phyloP scores from a whole-genome alignment of 2,329 filamentous ascomycete species.

The Cladosporium sp. region DNA sequence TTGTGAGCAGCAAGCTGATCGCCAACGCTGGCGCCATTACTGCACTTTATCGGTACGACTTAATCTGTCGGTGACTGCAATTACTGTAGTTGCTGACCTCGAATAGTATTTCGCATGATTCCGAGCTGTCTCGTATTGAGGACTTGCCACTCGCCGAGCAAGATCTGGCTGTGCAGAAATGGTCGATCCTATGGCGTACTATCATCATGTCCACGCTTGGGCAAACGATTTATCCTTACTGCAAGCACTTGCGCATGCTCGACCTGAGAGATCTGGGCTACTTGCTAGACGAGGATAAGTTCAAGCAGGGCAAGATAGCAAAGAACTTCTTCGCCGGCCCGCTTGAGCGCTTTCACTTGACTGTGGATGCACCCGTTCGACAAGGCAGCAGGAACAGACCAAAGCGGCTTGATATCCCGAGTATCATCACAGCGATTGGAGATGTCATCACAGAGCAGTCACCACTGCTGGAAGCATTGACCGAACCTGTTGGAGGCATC shows the following conservation, averaged over 20 bases:
- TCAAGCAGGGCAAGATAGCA: constrained; percentile 51
- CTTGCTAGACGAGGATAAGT: constrained; percentile 57
- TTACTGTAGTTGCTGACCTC: background rate
- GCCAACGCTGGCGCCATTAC: constrained; percentile 54
- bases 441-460: constrained; percentile 36
- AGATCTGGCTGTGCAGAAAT: constrained; percentile 49
- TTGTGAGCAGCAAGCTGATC: constrained; percentile 51
- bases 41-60: constrained; percentile 56
- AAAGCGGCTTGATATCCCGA: constrained; percentile 33
- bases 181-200: constrained; percentile 63
- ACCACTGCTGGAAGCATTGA: constrained; percentile 50
- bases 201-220: constrained; percentile 62
- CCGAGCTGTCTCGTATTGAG: constrained; percentile 42
- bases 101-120: constrained; percentile 39
- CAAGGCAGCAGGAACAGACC: constrained; percentile 9
- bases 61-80: background rate
- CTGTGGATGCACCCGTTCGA: constrained; percentile 19
- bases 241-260: constrained; percentile 60
- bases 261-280: constrained; percentile 58
- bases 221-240: constrained; percentile 63
- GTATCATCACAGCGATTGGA: constrained; percentile 45
- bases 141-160: constrained; percentile 38
- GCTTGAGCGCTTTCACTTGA: constrained; percentile 41
- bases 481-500: constrained; percentile 42
- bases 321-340: constrained; percentile 52